Evolutionary conservation across 2,329 filamentous ascomycete genomes (phyloP).

Genomic region (Bipolaris zeicola): DNA sequence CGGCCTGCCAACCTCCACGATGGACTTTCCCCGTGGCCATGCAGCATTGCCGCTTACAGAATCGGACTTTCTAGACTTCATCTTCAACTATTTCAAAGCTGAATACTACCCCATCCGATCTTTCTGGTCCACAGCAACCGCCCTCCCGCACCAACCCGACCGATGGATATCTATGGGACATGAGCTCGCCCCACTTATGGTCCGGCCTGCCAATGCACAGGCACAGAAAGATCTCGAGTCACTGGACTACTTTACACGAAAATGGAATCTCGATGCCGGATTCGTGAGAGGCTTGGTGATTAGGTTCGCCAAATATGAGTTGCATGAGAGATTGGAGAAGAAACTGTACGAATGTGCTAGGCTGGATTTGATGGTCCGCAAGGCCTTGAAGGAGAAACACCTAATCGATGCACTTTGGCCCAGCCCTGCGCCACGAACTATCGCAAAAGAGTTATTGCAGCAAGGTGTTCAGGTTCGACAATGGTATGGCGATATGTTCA

Average conservation of each 20-base stretch:
- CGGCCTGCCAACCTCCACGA: conserved; percentile 12
- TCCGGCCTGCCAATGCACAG: conserved; percentile 45
- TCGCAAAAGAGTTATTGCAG: conserved; percentile 34
- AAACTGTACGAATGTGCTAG: conserved; percentile 42
- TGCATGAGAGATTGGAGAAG: conserved; percentile 46
- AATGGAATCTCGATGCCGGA: conserved; percentile 38
- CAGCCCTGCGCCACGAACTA: conserved; percentile 34
- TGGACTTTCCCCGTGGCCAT: conserved; percentile 43
- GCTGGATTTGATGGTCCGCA: conserved; percentile 45
- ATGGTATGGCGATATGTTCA: conserved; percentile 49
- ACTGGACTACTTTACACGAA: conserved; percentile 40
- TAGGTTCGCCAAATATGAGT: conserved; percentile 42
- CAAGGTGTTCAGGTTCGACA: conserved; percentile 42
- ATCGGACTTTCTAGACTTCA: conserved; percentile 43
- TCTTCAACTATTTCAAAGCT: conserved; percentile 47
- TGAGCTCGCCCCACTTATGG: conserved; percentile 35
- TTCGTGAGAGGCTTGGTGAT: conserved; percentile 43
- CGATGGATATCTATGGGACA: conserved; percentile 45
- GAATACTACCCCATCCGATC: conserved; percentile 47
- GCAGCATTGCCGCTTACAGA: conserved; percentile 42
- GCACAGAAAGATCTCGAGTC: conserved; percentile 46
- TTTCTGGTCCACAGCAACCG: conserved; percentile 44
- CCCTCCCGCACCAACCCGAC: conserved; percentile 35
- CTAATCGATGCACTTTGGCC: conserved; percentile 46
- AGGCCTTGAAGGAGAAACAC: conserved; percentile 47